A percentile compares a stretch with the other conserved stretches of the same genome.
These are phyloP conservation scores for Candolleomyces aberdarensis DNA, from an alignment of 768 basidiomycete genomes.

Conservation along the genomic window DNA sequence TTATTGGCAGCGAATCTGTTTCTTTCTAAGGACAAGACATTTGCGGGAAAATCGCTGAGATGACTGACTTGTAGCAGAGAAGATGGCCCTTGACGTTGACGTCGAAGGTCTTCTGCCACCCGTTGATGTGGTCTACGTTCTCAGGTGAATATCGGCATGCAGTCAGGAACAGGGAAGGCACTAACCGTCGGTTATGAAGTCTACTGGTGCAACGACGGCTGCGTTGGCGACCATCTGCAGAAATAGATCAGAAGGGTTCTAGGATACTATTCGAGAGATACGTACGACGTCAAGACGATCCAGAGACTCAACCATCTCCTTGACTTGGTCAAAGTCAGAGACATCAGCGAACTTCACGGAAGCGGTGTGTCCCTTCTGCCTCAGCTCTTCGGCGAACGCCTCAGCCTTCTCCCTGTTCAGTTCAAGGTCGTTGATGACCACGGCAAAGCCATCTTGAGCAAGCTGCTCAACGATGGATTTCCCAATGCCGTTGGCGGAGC, in stretches of 20 bases:
- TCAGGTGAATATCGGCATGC: background rate
- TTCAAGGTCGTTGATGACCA: conserved; percentile 33
- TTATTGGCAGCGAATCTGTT: conserved; percentile 24
- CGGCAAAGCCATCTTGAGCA: conserved; percentile 35
- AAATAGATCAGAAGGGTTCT: too few species aligned
- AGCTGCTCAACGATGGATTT: conserved; percentile 36
- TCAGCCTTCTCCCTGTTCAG: background rate
- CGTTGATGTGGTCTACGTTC: conserved; percentile 13
- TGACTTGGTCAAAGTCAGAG: conserved; percentile 32
- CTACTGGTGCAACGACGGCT: conserved; percentile 7
- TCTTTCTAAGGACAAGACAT: too few species aligned
- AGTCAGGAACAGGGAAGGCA: background rate
- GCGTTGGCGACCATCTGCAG: conserved; percentile 36
- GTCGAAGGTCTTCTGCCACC: conserved; percentile 25
- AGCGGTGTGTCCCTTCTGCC: conserved; percentile 17
- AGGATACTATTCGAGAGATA: background rate
- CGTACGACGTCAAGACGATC: conserved; percentile 24
- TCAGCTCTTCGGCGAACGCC: conserved; percentile 9
- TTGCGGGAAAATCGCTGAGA: background rate
- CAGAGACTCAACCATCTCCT: conserved; percentile 29
- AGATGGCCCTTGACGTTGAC: conserved; percentile 32
- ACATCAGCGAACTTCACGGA: conserved; percentile 30
- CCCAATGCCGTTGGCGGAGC: conserved; percentile 39
- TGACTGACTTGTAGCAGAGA: conserved; percentile 30
- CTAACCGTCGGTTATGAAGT: conserved; percentile 8